These are phyloP conservation scores for Rhodamnia argentea DNA, from an alignment of 345 rosid genomes.

Conservation along the genomic window DNA sequence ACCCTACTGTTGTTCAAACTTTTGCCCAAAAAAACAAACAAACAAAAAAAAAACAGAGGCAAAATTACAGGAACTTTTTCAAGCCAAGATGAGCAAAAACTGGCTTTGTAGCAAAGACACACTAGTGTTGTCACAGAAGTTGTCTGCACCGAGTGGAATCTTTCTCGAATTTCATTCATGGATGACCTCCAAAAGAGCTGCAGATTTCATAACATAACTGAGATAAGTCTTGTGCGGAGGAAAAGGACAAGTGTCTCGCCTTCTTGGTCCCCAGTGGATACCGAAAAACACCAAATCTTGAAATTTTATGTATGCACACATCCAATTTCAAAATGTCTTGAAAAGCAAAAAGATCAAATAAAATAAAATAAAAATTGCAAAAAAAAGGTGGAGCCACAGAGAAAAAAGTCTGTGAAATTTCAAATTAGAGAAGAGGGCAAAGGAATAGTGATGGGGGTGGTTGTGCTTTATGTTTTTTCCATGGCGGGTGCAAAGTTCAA, in stretches of 20 bases:
- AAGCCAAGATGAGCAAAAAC: neutral
- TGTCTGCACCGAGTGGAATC: neutral
- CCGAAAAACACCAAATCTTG: neutral
- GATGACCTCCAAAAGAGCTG: neutral
- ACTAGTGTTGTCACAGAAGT: neutral
- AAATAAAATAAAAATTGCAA: neutral
- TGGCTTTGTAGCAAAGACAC: neutral
- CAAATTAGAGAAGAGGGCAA: neutral
- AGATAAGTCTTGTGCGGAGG: neutral
- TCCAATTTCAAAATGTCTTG: neutral
- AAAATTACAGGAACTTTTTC: no score
- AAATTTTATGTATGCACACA: neutral
- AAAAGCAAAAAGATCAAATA: neutral
- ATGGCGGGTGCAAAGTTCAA: neutral
- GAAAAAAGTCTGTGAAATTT: neutral
- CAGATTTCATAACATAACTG: neutral
- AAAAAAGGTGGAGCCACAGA: neutral
- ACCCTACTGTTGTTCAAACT: neutral
- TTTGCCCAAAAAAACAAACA: neutral
- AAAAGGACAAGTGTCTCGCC: neutral
- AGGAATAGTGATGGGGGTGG: neutral
- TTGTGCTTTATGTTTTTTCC: fast-evolving
- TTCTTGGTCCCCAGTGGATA: neutral
- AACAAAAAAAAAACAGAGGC: no score
- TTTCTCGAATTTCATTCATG: neutral